Percentiles rank a stretch among this genome's conserved stretches.
Conservation (phyloP, 2,329 filamentous ascomycete species). For the Madurella fahalii region DNA sequence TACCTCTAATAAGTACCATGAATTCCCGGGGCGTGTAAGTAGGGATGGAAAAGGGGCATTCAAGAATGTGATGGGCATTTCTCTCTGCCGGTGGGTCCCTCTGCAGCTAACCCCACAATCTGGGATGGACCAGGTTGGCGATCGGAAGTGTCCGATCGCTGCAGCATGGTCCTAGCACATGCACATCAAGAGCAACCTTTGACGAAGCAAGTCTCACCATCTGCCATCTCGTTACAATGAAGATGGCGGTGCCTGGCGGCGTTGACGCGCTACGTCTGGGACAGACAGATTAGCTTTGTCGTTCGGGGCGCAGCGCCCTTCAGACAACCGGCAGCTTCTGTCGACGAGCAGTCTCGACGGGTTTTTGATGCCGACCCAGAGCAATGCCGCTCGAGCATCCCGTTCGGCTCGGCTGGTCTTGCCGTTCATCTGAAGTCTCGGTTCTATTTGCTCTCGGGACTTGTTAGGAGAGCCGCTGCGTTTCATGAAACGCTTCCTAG, state of each 20-base stretch:
- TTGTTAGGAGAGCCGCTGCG: not conserved
- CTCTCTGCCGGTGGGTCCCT: too few relatives aligned
- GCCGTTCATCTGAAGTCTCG: not conserved
- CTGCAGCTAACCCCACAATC: not conserved
- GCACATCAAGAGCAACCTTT: not conserved
- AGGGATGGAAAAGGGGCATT: too few relatives aligned
- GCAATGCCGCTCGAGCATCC: not conserved
- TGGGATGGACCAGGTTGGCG: not conserved
- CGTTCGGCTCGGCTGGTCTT: not conserved
- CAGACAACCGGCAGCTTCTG: constrained; percentile 1
- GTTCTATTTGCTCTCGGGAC: not conserved
- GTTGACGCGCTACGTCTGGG: not conserved
- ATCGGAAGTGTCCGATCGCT: constrained; percentile 1
- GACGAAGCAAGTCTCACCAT: constrained; percentile 3
- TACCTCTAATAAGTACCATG: too few relatives aligned
- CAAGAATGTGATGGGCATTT: too few relatives aligned
- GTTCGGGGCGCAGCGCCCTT: constrained; percentile 10
- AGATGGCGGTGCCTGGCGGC: too few relatives aligned
- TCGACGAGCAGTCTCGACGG: constrained; percentile 4
- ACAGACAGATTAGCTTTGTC: not conserved
- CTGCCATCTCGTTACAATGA: too few relatives aligned
- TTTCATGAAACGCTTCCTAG: constrained; percentile 12
- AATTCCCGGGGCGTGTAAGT: too few relatives aligned
- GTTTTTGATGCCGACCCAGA: not conserved
- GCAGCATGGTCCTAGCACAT: not conserved